Base-by-base conservation (phyloP, 2,329 filamentous ascomycete genomes). In the Calonectria fujianensis region DNA sequence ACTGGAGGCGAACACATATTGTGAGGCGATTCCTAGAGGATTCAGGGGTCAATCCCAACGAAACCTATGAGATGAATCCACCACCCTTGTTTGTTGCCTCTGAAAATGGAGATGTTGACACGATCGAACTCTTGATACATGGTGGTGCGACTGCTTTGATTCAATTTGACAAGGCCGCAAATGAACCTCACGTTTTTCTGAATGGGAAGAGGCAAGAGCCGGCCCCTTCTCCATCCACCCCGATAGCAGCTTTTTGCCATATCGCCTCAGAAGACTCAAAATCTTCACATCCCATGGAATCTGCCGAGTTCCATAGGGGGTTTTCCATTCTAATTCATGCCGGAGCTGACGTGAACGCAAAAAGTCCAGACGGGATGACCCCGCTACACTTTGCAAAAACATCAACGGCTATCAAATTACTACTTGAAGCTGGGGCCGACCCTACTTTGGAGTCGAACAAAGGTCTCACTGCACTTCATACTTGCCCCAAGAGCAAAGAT, bases 381-480 rank as follows among this genome's bases (percentile, higher is more conserved):
- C 24, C 68, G 54, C 31, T 74, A 8, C 68, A 68, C 35, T 20
- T 27, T 20, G 63, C 68, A 45, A 63, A 13, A 20, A 67, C 61
- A 48, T 6, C 29, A 4, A 18, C 24, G 3, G 14, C 48, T 4
- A 20, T 68, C 29, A 68, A 57, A 16, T 18, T 67, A 4, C 63
- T 74, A 18, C 32, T 72, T 16, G 52, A 68, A 10, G 72, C 61
- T 5, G 72, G 72, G 4, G 63, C 72, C 10, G 52, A 74, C 31
- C 39, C 41, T 8, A 52, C 37, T 16, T 61, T 69, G 24, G 67
- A 57, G 31, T 52, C 50, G 2, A 20, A 32, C 14, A 8, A 32
- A 1, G 59, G 72, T 5, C 31, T 45, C 20, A 70, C 59, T 14
- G 50, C 27, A 5, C 51, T 74, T 16, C 71, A 73, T 37, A 10